Conservation (phyloP, 805 yeast genomes). For the Torulaspora maleeae region DNA sequence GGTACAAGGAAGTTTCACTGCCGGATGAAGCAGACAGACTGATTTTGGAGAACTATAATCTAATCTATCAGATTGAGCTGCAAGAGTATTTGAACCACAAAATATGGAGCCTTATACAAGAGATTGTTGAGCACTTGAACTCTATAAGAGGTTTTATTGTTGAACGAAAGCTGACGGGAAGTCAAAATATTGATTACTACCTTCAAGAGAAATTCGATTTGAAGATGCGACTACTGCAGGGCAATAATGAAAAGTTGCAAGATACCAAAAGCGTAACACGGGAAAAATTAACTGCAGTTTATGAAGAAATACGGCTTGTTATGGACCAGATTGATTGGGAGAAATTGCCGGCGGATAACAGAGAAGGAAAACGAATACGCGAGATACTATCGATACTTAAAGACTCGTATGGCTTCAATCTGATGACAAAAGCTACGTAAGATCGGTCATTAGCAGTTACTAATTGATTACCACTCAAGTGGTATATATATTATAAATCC, state of each 20-base stretch:
- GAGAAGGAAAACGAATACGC: slow-evolving; percentile 9
- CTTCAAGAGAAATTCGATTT: slow-evolving; percentile 21
- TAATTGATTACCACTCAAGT: background rate
- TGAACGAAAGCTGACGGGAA: slow-evolving; percentile 27
- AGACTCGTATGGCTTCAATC: slow-evolving; percentile 3
- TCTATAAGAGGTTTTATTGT: slow-evolving; percentile 30
- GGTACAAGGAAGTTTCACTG: slow-evolving; percentile 10
- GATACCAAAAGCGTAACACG: slow-evolving; percentile 10
- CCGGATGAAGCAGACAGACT: slow-evolving; percentile 19
- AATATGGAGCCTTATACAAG: slow-evolving; percentile 24
- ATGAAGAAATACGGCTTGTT: slow-evolving; percentile 15
- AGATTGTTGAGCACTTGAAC: slow-evolving; percentile 27
- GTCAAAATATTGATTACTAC: slow-evolving; percentile 20
- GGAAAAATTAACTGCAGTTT: slow-evolving; percentile 15
- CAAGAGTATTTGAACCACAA: slow-evolving; percentile 29
- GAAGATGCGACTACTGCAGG: slow-evolving; percentile 14
- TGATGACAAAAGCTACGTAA: background rate
- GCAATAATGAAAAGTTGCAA: slow-evolving; percentile 13
- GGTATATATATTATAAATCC: background rate
- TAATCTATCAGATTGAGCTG: slow-evolving; percentile 30
- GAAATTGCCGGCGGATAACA: slow-evolving; percentile 15
- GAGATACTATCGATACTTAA: slow-evolving; percentile 1
- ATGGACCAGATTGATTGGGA: slow-evolving; percentile 24
- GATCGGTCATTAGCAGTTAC: background rate
- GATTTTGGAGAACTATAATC: slow-evolving; percentile 25